Evolutionary conservation across 441 rosid species (phyloP).

Genomic region (Theobroma grandiflorum): DNA sequence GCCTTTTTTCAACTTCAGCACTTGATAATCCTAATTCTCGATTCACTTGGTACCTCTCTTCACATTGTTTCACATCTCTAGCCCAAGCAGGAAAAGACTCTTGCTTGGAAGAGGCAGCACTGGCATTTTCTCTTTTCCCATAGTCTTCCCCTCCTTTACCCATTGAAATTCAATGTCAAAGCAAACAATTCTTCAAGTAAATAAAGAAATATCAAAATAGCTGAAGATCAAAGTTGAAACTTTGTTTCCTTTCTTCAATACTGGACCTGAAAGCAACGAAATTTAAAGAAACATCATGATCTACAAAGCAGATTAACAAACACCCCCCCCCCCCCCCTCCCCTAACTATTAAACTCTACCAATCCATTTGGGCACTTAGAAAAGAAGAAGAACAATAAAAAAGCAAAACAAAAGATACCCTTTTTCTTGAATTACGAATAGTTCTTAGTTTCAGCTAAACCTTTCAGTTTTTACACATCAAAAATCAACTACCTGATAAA

Average conservation of each 20-base stretch:
- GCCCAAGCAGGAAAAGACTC: constrained; percentile 78
- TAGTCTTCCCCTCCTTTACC: constrained; percentile 76
- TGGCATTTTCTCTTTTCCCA: constrained; percentile 40
- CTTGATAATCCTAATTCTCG: constrained; percentile 51
- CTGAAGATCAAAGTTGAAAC: constrained; percentile 5
- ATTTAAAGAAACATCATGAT: constrained; percentile 11
- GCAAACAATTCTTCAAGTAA: constrained; percentile 15
- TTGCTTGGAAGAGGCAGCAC: constrained; percentile 23
- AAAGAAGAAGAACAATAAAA: neutral
- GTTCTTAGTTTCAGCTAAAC: neutral
- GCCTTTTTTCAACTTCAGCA: constrained; percentile 61
- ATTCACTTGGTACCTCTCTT: constrained; percentile 54
- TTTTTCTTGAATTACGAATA: neutral
- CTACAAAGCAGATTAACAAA: constrained; percentile 12
- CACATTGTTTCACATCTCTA: constrained; percentile 63
- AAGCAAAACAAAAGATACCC: neutral
- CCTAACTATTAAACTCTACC: constrained; percentile 7
- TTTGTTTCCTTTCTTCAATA: neutral
- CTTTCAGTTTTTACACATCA: neutral
- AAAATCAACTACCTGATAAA: neutral
- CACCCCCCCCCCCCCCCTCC: no score
- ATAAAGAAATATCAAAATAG: neutral
- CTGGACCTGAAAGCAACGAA: constrained; percentile 15
- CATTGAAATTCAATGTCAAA: constrained; percentile 46
- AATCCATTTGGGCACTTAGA: neutral